Base-by-base conservation (phyloP, 139 green algal species). In the Chlorella ohadii region DNA sequence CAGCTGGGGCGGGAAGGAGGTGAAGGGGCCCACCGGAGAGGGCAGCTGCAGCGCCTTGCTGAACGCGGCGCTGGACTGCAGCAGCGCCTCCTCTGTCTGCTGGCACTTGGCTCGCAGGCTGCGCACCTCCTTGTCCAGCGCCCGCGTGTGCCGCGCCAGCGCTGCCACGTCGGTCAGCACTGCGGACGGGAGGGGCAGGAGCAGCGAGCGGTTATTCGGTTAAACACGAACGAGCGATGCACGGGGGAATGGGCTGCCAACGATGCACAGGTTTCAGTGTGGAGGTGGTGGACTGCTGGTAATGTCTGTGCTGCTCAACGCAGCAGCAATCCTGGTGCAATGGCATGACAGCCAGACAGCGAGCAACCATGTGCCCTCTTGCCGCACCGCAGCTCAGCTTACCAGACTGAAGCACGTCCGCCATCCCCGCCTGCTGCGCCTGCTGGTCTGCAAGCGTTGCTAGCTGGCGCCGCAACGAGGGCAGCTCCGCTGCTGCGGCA, bases 81-180 rank as follows among this genome's bases (percentile, higher is more conserved):
- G 44, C 79, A 84, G 41, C 47, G 79, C 79, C 41, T 84, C 27
- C 79, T 84, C 65, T 33, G 66, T 66, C 31, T 77, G 79, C 79
- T 34, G 17, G 44, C 41, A 55, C 65, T 61, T 55, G 15, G 44
- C 25, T 33, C 47, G 64, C 65, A 84, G 22, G 19, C 16, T 17
- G 19, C 65, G 79, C 47, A 84, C 44, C 56, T 84, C 79, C 19
- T 22, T n/a, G 66, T 84, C 79, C 41, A 84, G 20, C 31, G 44
- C 64, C 19, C 77, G 76, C 44, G 79, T 84, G 65, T 84, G 79
- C 20, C 79, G 39, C 19, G 79, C 79, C 23, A 84, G 79, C 3
- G 79, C 39, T 33, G 73, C 67, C 9, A 84, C 65, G 31, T 84
- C 79, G 3, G 65, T 47, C 44, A 73, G 39, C 66, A 77, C 65